phyloP scores from a whole-genome alignment of 1,284 basidiomycete genomes.

The Phylloporus sp. region DNA sequence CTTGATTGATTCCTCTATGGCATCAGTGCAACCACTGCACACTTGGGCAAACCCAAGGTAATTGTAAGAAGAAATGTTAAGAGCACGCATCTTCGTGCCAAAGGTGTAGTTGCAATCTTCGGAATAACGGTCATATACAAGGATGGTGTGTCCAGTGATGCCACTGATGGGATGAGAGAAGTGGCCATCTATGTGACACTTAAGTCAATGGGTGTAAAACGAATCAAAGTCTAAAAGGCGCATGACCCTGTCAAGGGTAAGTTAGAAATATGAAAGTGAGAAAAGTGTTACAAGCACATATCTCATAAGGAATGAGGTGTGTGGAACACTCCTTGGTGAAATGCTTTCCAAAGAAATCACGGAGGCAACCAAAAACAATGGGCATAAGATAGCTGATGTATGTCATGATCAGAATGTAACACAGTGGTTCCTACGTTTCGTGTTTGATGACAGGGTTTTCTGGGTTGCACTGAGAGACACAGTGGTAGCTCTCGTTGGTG shows the following conservation, averaged over 20 bases:
- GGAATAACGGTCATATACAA: conserved; percentile 86
- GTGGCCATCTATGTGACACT: conserved; percentile 94
- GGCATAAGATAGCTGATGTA: conserved; percentile 91
- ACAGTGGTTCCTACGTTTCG: conserved; percentile 83
- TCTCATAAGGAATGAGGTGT: conserved; percentile 84
- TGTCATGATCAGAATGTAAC: conserved; percentile 90
- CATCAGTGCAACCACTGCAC: conserved; percentile 91
- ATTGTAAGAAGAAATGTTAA: conserved; percentile 99
- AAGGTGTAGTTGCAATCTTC: conserved; percentile 86
- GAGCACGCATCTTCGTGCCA: conserved; percentile 84
- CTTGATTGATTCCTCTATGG: conserved; percentile 82
- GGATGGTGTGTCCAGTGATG: conserved; percentile 93
- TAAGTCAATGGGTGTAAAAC: conserved; percentile 97
- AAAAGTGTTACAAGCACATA: conserved; percentile 51
- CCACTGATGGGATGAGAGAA: conserved; percentile 95
- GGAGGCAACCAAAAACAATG: conserved; percentile 90
- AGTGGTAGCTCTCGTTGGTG: conserved; percentile 73
- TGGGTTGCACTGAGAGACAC: conserved; percentile 67
- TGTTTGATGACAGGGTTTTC: conserved; percentile 59
- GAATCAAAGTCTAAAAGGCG: conserved; percentile 98
- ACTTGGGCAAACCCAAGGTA: conserved; percentile 99
- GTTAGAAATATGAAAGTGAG: conserved; percentile 12
- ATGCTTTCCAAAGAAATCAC: conserved; percentile 95
- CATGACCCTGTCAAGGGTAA: conserved; percentile 76
- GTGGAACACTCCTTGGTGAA: conserved; percentile 77